phyloP scores from a whole-genome alignment of 352 stramenopile species.

The Aphanomyces cochlioides region DNA sequence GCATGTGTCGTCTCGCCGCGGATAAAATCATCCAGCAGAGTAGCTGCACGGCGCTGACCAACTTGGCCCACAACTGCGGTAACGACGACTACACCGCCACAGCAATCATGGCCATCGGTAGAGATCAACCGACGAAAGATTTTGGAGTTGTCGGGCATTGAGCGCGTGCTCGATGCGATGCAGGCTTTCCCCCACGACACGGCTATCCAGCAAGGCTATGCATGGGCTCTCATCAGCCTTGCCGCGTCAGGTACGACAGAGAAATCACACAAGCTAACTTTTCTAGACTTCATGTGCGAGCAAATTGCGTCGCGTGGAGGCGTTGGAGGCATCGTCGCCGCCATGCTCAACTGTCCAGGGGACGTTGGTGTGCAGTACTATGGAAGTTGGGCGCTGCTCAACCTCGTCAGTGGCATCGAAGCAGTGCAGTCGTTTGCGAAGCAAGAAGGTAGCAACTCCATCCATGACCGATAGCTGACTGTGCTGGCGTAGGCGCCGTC shows the following conservation, averaged over 20 bases:
- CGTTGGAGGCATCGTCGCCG: slow-evolving; percentile 60
- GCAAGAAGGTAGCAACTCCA: slow-evolving; percentile 41
- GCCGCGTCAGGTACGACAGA: slow-evolving; percentile 55
- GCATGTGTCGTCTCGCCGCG: slow-evolving; percentile 56
- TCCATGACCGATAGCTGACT: not conserved
- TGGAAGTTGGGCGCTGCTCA: slow-evolving; percentile 64
- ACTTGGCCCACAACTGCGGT: slow-evolving; percentile 82
- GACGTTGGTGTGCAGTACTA: slow-evolving; percentile 62
- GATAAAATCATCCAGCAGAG: slow-evolving; percentile 69
- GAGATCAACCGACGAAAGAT: slow-evolving; percentile 83
- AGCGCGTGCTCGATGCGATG: slow-evolving; percentile 81
- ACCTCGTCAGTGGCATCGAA: slow-evolving; percentile 52
- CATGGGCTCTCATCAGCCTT: slow-evolving; percentile 80
- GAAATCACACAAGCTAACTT: not conserved
- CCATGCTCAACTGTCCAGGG: slow-evolving; percentile 68
- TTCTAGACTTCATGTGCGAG: slow-evolving; percentile 62
- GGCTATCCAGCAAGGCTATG: slow-evolving; percentile 71
- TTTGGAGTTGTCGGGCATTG: slow-evolving; percentile 59
- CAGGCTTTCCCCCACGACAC: slow-evolving; percentile 69
- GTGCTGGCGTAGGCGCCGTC: slow-evolving; percentile 43
- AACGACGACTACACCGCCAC: slow-evolving; percentile 29
- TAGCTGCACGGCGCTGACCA: slow-evolving; percentile 73
- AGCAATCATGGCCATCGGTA: slow-evolving; percentile 37
- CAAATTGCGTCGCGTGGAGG: slow-evolving; percentile 55
- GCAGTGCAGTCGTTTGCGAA: slow-evolving; percentile 54